Percentiles rank a stretch among this genome's conserved stretches.
These are phyloP conservation scores for Pythium aquatile DNA, from an alignment of 352 stramenopile genomes.

Conservation along the genomic window DNA sequence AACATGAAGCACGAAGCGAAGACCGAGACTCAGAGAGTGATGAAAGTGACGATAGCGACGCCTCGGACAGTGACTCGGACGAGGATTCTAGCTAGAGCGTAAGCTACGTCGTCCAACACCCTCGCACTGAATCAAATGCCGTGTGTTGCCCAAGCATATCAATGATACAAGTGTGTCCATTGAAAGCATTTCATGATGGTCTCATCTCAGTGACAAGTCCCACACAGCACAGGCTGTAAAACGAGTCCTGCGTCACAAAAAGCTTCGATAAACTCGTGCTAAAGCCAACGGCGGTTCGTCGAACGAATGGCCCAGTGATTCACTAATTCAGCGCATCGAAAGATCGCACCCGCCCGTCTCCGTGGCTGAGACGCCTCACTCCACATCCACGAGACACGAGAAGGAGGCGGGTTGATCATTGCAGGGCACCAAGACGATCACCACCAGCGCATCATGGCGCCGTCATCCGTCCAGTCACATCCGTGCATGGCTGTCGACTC, in stretches of 20 bases:
- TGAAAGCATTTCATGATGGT: too few species aligned
- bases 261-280: too few species aligned
- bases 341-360: neutral
- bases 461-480: neutral
- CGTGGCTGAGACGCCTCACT: neutral
- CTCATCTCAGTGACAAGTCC: too few species aligned
- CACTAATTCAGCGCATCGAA: neutral
- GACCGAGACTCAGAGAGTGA: conserved; percentile 7
- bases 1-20: conserved; percentile 1
- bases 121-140: neutral
- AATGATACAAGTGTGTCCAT: too few species aligned
- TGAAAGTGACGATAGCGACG: conserved; percentile 1
- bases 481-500: neutral
- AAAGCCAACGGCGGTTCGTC: too few species aligned
- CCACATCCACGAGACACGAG: too few species aligned
- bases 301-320: neutral
- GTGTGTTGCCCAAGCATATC: too few species aligned
- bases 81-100: neutral
- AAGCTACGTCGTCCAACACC: neutral
- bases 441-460: neutral
- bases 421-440: too few species aligned
- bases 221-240: neutral
- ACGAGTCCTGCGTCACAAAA: neutral
- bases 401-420: too few species aligned
- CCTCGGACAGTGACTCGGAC: neutral